Conservation (phyloP, 345 rosid genomes). For the Xanthoceras sorbifolium region DNA sequence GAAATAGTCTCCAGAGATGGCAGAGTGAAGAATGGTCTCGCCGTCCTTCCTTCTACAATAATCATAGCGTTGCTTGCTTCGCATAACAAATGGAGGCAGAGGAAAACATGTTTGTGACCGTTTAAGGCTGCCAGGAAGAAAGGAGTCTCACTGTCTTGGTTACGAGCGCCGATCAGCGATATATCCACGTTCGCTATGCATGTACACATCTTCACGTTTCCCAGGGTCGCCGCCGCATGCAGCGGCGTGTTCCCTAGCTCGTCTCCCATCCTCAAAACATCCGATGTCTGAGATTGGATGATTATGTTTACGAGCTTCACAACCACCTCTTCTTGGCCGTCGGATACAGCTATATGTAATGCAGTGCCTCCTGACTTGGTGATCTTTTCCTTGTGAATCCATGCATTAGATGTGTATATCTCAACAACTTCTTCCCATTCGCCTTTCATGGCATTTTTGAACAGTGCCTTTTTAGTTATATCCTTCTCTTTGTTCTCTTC, state of each 20-base stretch:
- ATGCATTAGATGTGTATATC: neutral
- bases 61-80: neutral
- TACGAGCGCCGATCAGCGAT: slow-evolving; percentile 22
- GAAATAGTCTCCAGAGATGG: slow-evolving; percentile 37
- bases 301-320: slow-evolving; percentile 22
- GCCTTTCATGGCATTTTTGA: slow-evolving; percentile 39
- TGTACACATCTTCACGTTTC: slow-evolving; percentile 37
- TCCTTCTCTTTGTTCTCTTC: too few species aligned
- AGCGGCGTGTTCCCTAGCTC: slow-evolving; percentile 42
- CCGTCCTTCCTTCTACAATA: slow-evolving; percentile 32
- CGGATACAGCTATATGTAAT: slow-evolving; percentile 46
- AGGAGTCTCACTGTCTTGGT: slow-evolving; percentile 46
- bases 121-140: slow-evolving; percentile 38
- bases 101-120: slow-evolving; percentile 42
- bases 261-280: slow-evolving; percentile 16
- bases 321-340: slow-evolving; percentile 28
- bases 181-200: slow-evolving; percentile 15
- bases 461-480: slow-evolving; percentile 21
- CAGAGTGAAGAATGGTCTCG: slow-evolving; percentile 39
- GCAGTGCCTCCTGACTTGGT: slow-evolving; percentile 43
- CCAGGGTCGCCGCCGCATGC: slow-evolving; percentile 45
- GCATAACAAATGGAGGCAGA: slow-evolving; percentile 24
- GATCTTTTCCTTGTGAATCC: slow-evolving; percentile 18
- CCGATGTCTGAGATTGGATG: neutral
- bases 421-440: slow-evolving; percentile 34